Base-by-base conservation (phyloP, 129 eudicot genomes). In the Kitagawia praeruptora region DNA sequence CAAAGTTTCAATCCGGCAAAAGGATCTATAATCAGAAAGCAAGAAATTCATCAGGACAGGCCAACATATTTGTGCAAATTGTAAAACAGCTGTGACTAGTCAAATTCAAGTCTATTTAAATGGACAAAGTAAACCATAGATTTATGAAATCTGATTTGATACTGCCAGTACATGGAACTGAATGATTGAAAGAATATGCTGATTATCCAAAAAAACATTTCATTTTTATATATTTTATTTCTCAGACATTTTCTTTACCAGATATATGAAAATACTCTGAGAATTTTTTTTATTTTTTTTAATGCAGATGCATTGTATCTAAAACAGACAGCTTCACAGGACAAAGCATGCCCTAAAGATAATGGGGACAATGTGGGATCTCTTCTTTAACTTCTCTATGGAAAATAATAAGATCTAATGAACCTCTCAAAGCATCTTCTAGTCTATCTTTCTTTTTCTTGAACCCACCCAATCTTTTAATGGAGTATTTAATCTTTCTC, bases 261-360 rank as follows among this genome's bases (percentile, higher is more conserved):
- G 69, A 61, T 61, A 21, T n/a, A 2, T 61, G 34, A 9, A 61
- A 61, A 61, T n/a, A n/a, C 25, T 48, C 25, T n/a, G 34, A n/a
- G 3, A 0, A 2, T 1, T 8, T 58, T 2, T 16, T 8, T n/a
- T 9, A 16, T 3, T 49, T 7, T 58, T n/a, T 61, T 61, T 8
- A 61, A 61, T n/a, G 69, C 69, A 85, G 82, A 77, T 85, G 53
- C 88, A 80, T 56, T 85, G 86, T 41, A 85, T 75, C 83, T 39
- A 79, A 78, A 11, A 34, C 41, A 47, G 86, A 86, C 89, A 86
- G 83, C 89, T 80, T 80, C 83, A 83, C 80, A 83, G 84, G 84
- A 78, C 86, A 79, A 13, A 41, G 54, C 12, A 13, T 81, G 87
- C 80, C 82, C 41, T 10, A 81, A 78, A 53, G 83, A 71, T 75